Evolutionary conservation across 257 asterid species (phyloP), one percentile per base, ranked within the genome.

Genomic region (Nicotiana sylvestris): DNA sequence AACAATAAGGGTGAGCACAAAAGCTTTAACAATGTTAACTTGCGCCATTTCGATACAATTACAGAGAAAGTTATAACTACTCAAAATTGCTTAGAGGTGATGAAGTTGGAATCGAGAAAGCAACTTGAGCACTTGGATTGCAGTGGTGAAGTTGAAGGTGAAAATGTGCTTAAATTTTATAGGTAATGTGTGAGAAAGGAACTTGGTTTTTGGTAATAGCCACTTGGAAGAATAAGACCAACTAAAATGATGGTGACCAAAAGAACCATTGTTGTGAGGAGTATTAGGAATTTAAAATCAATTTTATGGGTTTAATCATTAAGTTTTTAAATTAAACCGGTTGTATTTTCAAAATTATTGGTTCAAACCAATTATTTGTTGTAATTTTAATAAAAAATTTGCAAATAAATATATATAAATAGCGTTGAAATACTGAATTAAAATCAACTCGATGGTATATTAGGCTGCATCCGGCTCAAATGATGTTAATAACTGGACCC

Each of bases 31-130:
- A 80, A 80, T 62, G 90, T 84, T 80, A 81, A 84, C 78, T 70
- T 87, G 89, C 21, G 92, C 96, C 96, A 89, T 92, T 82, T 57
- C 62, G 27, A 21, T 53, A 11, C 39, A 9, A 66, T 29, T 35
- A 3, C n/a, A 15, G 27, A 21, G 32, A 2, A 80, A 32, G 3
- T 6, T 4, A 35, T 8, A 32, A 70, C 55, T 16, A 66, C 77
- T 15, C 53, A 25, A 68, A 35, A 5, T 29, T 67, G 9, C 25
- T 11, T 67, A 11, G 53, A 32, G 18, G 21, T 56, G 17, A 1
- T 16, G 18, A 16, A 16, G 0, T 56, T 56, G 62, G 15, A 56
- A 15, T 33, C 25, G 35, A 67, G 25, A 67, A 67, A 30, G 25
- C 51, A 67, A 30, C 21, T 30, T 67, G 2, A 33, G 25, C 49